A percentile compares a stretch with the other conserved stretches of the same genome.
Evolutionary conservation across 2,329 filamentous ascomycete genomes (phyloP).

Genomic region (Diaporthe vexans): DNA sequence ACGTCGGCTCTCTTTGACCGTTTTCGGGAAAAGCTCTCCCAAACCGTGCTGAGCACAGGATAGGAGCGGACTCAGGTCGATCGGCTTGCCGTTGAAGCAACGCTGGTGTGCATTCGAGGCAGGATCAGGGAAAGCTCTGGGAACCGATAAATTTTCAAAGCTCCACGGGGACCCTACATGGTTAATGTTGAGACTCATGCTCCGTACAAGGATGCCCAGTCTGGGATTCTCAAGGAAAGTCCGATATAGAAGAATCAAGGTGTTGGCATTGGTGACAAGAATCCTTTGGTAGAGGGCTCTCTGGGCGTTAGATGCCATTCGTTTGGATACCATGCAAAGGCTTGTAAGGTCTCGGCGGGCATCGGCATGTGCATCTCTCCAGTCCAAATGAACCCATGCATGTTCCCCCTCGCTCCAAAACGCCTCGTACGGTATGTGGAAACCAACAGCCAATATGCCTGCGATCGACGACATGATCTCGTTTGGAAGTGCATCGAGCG

Average conservation of each 20-base stretch:
- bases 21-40: not conserved
- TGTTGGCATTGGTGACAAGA: not conserved
- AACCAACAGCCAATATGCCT: not conserved
- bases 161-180: no score
- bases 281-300: not conserved
- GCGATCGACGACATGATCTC: not conserved
- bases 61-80: not conserved
- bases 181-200: not conserved
- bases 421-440: not conserved
- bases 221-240: not conserved
- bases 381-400: no score
- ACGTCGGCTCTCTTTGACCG: accelerated
- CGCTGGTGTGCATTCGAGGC: no score
- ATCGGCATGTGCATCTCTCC: no score
- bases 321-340: slow-evolving; percentile 5
- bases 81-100: no score
- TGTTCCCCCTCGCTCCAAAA: no score
- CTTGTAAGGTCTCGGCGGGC: not conserved
- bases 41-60: not conserved
- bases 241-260: not conserved
- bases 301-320: not conserved
- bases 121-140: no score
- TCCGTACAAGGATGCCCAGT: not conserved
- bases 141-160: no score
- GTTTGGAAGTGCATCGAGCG: not conserved